Percentiles rank a stretch among this genome's conserved stretches.
phyloP scores from a whole-genome alignment of 768 basidiomycete genomes.

The Pholiota molesta region DNA sequence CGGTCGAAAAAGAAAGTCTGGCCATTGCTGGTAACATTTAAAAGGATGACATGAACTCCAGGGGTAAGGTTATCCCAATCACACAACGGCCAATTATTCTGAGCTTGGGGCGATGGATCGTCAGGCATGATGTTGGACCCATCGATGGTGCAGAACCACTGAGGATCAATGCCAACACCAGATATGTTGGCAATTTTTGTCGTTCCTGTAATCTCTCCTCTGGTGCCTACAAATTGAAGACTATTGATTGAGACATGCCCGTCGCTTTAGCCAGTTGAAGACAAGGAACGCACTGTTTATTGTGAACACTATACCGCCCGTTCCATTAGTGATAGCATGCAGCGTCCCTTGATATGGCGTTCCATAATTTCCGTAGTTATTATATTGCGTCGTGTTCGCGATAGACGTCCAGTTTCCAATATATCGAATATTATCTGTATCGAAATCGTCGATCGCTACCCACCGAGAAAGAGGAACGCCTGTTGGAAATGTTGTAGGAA shows the following conservation, averaged over 20 bases:
- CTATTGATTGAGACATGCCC: too few relatives aligned
- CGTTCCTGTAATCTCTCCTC: background rate
- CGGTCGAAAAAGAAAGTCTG: background rate
- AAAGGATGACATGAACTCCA: background rate
- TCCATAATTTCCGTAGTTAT: conserved; percentile 15
- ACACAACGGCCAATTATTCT: background rate
- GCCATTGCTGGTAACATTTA: background rate
- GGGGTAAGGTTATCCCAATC: background rate
- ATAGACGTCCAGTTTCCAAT: conserved; percentile 13
- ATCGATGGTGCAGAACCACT: background rate
- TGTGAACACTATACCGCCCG: background rate
- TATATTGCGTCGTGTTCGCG: conserved; percentile 10
- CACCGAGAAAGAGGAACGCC: background rate
- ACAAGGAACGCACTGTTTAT: background rate
- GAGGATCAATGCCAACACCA: background rate
- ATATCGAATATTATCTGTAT: conserved; percentile 13
- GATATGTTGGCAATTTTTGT: background rate
- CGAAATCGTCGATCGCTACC: conserved; percentile 20
- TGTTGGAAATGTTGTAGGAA: background rate
- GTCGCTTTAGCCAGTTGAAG: background rate
- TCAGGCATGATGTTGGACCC: background rate
- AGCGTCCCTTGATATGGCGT: background rate
- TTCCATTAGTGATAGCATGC: background rate
- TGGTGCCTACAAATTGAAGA: background rate
- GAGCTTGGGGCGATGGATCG: background rate